Evolutionary conservation across 164 flowering plant genomes (phyloP).

Genomic region (Sedum album): DNA sequence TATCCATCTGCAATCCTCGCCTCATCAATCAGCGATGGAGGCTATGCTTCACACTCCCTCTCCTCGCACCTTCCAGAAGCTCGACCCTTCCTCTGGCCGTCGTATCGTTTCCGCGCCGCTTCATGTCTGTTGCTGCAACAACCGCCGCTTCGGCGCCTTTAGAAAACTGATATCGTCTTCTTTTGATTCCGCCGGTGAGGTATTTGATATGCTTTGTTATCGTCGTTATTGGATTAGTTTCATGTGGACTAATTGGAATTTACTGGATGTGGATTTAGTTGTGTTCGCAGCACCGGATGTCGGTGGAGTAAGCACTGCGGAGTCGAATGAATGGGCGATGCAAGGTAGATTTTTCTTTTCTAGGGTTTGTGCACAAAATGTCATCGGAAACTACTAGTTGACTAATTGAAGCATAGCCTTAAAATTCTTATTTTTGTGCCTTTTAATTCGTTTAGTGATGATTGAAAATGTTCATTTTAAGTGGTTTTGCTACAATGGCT

Average conservation of each 20-base stretch:
- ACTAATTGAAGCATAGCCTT: too few species aligned
- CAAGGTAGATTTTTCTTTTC: slow-evolving; percentile 41
- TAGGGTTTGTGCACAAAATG: too few species aligned
- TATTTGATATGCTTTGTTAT: background rate
- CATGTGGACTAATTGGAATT: background rate
- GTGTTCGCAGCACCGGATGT: slow-evolving; percentile 39
- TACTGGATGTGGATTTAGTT: slow-evolving; percentile 18
- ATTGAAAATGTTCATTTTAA: too few species aligned
- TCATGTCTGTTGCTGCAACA: background rate
- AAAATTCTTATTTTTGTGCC: too few species aligned
- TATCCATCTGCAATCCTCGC: background rate
- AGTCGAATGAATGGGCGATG: slow-evolving; percentile 71
- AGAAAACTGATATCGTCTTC: background rate
- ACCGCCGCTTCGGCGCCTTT: background rate
- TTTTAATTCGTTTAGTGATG: too few species aligned
- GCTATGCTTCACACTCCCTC: background rate
- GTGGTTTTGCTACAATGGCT: background rate
- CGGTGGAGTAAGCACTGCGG: slow-evolving; percentile 32
- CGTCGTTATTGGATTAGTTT: too few species aligned
- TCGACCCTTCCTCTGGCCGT: background rate
- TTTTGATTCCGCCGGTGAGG: background rate
- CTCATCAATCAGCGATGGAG: background rate
- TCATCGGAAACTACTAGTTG: too few species aligned
- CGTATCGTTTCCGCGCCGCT: background rate
- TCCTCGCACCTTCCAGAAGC: background rate